Base-by-base conservation (phyloP, 1,139 yeast species). In the Debaryomycetaceae sp. region DNA sequence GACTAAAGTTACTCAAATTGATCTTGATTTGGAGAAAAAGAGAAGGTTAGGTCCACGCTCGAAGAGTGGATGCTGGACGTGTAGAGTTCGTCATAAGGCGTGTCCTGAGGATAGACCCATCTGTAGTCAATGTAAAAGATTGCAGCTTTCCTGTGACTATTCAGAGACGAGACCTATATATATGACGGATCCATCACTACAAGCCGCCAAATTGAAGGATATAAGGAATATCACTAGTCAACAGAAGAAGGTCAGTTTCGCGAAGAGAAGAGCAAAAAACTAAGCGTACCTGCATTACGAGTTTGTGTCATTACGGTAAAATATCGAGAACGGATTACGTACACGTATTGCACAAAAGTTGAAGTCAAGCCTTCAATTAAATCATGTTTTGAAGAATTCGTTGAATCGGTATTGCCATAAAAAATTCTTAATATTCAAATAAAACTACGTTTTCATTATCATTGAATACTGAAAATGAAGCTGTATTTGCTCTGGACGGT, bases 1-100 rank as follows among this genome's bases (percentile, higher is more conserved):
- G 16, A 33, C 28, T 14, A 41, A 36, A 6, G 15, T 24, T 11
- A 33, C 15, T 13, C 35, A 19, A n/a, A 8, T 24, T 7, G 41
- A 35, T 7, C 28, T 35, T 11, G 36, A 39, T 3, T 13, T 31
- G 9, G 46, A 44, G 9, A 49, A 47, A 35, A 52, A 45, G 35
- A 41, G 48, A 33, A 50, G 40, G 33, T 32, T 43, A 16, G 50
- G 52, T 3, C 65, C 73, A 9, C 62, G 83, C 41, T 79, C 83
- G 1, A 75, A 75, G 46, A 67, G 63, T 30, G 87, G 87, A 0
- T 81, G 87, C 50, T 81, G 87, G 87, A 81, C 83, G 5, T 81
- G 87, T 52, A 56, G 87, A 43, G 61, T 81, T 17, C 70, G 88
- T 36, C 80, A 81, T 51, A 81, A 81, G 53, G 73, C 81, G 43